Evolutionary conservation across 1,139 yeast genomes (phyloP), one percentile per base, ranked within the genome.

Genomic region (Candida frijolesensis): DNA sequence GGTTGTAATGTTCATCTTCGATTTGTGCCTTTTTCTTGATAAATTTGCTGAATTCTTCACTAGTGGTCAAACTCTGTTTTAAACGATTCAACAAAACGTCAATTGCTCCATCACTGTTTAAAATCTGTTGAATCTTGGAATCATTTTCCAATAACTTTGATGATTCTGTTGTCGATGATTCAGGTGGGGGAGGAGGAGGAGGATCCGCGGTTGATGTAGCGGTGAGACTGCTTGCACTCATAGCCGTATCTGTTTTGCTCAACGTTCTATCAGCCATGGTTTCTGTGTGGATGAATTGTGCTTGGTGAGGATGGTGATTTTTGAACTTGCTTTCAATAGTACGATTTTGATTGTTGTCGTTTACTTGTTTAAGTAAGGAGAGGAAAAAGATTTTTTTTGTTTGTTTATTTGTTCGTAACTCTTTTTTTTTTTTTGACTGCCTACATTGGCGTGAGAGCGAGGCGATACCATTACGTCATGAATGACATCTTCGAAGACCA

Each of bases 31-130:
- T 87, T 66, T 87, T 89, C 64, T 87, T 87, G 53, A 92, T 74
- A 65, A 83, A 94, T 58, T 83, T 82, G 42, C 91, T 78, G 60
- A 90, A 84, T 64, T 94, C 98, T 60, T 90, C 96, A 53, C 96
- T 87, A 0, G 96, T 85, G 51, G 78, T 77, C 45, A 91, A 76
- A 56, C 92, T 84, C 63, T 87, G 92, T 67, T 94, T 94, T 54
- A 92, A 76, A 40, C 96, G 77, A 2, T 78, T 72, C 49, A 92
- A 72, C 34, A 94, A 74, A 0, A 90, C 76, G 54, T 87, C 94
- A 46, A 91, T 61, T 64, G 74, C 65, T 7, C 68, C 65, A 54
- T 77, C 82, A 49, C 76, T 63, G 47, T 71, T 71, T 45, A 74
- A 64, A 42, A 74, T 65, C 32, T 57, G 57, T 51, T 65, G 60